These are phyloP conservation scores for Cercospora sp. DNA, from an alignment of 2,329 filamentous ascomycete species.

Conservation along the genomic window DNA sequence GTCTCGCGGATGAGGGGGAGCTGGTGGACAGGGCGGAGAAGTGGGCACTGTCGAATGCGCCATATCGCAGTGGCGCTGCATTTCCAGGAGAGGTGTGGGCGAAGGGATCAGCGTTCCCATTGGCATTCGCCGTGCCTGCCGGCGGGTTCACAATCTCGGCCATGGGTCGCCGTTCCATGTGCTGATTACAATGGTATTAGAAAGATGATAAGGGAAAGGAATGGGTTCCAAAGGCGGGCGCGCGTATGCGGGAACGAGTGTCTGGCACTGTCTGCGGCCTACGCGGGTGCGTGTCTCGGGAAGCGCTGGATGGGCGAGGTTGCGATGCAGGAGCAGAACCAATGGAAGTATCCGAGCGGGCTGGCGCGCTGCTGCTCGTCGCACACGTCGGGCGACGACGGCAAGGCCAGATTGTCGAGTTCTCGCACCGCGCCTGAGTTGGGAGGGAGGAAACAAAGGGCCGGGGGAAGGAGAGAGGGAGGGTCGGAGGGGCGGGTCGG, in stretches of 20 bases:
- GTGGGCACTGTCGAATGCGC: slow-evolving; percentile 73
- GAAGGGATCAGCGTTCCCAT: slow-evolving; percentile 48
- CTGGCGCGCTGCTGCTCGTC: not conserved
- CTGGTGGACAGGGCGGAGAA: slow-evolving; percentile 74
- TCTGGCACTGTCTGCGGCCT: slow-evolving; percentile 4
- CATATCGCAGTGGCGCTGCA: slow-evolving; percentile 65
- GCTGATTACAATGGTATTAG: slow-evolving; percentile 13
- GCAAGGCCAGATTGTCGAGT: not conserved
- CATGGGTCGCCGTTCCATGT: slow-evolving; percentile 37
- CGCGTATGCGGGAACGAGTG: slow-evolving; percentile 19
- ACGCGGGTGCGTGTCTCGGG: slow-evolving; percentile 20
- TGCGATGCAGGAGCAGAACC: not conserved
- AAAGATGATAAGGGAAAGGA: slow-evolving; percentile 13
- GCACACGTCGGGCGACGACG: not conserved
- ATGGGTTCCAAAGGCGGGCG: slow-evolving; percentile 1
- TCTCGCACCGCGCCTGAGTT: not conserved
- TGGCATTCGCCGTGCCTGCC: slow-evolving; percentile 44
- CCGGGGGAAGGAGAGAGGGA: not conserved
- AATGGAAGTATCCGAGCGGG: not conserved
- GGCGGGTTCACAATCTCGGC: slow-evolving; percentile 45
- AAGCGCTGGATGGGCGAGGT: slow-evolving; percentile 9
- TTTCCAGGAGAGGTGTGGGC: slow-evolving; percentile 37
- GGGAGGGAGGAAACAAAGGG: not conserved
- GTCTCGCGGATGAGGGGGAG: slow-evolving; percentile 83
- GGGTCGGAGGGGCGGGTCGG: not conserved